Conservation (phyloP, 2,329 filamentous ascomycete species). For the Ceratocystis diversiconidia region DNA sequence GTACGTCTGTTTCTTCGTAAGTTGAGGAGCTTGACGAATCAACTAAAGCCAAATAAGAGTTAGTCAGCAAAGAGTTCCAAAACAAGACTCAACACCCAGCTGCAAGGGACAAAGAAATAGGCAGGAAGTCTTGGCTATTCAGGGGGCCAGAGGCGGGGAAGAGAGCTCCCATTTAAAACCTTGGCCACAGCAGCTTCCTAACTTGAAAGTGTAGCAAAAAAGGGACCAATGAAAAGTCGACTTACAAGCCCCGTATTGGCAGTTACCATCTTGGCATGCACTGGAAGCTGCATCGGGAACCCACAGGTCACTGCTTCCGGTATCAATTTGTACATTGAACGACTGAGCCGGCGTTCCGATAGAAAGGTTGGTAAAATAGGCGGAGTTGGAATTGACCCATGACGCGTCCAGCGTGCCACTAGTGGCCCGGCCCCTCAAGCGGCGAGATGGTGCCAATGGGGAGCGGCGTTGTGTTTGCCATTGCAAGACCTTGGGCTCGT, state of each 20-base stretch:
- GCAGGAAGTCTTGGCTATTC: neutral
- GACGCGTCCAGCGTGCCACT: slow-evolving; percentile 1
- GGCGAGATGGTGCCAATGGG: neutral
- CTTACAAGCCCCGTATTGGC: slow-evolving; percentile 27
- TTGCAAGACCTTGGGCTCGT: slow-evolving; percentile 3
- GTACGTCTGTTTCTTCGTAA: slow-evolving; percentile 30
- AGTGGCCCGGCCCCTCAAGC: neutral
- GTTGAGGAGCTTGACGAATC: slow-evolving; percentile 32
- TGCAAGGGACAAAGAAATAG: neutral
- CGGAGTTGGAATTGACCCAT: slow-evolving; percentile 21
- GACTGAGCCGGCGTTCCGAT: slow-evolving; percentile 45
- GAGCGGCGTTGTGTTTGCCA: slow-evolving; percentile 7
- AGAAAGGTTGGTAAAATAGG: slow-evolving; percentile 41
- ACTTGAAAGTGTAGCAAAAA: neutral
- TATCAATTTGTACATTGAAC: slow-evolving; percentile 46
- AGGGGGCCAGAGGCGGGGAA: neutral
- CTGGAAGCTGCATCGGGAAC: slow-evolving; percentile 30
- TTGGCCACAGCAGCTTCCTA: neutral
- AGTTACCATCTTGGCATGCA: slow-evolving; percentile 27
- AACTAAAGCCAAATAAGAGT: slow-evolving; percentile 28
- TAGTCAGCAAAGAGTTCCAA: neutral
- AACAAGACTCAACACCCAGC: neutral
- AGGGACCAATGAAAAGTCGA: neutral
- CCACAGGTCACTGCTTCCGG: slow-evolving; percentile 53
- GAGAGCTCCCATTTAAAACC: neutral